These are phyloP conservation scores for Rhypophila decipiens DNA, from an alignment of 495 filamentous ascomycete genomes.

Conservation along the genomic window DNA sequence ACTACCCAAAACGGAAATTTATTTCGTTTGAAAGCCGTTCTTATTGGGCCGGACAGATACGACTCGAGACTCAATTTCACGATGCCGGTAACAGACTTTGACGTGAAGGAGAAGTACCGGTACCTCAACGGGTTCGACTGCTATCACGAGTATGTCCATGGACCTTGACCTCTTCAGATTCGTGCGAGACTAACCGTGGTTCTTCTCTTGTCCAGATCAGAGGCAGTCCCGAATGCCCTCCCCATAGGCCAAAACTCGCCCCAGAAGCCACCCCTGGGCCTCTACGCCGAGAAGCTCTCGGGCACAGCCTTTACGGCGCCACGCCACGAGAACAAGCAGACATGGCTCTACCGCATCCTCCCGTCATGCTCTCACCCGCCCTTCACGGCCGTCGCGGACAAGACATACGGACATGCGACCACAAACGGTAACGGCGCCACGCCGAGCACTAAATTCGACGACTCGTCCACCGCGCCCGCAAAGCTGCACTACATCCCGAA, in stretches of 20 bases:
- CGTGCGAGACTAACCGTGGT: not conserved
- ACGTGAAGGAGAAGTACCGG: slow-evolving; percentile 51
- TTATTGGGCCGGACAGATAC: too few relatives aligned
- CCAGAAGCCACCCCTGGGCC: slow-evolving; percentile 74
- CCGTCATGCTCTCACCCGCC: slow-evolving; percentile 76
- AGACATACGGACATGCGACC: not conserved
- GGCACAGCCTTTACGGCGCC: slow-evolving; percentile 92
- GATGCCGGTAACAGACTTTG: slow-evolving; percentile 56
- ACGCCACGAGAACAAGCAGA: slow-evolving; percentile 79
- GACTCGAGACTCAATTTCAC: too few relatives aligned
- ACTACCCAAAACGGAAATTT: too few relatives aligned
- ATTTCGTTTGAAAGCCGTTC: too few relatives aligned
- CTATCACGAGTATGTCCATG: slow-evolving; percentile 49
- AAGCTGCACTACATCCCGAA: slow-evolving; percentile 72
- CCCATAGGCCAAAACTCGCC: slow-evolving; percentile 73
- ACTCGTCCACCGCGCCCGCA: slow-evolving; percentile 9
- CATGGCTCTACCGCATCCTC: slow-evolving; percentile 91
- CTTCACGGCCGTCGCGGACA: slow-evolving; percentile 45
- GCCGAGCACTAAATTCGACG: too few relatives aligned
- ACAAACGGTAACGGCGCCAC: slow-evolving; percentile 5
- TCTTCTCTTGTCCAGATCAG: slow-evolving; percentile 33
- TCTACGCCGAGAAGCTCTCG: slow-evolving; percentile 91
- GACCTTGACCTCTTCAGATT: not conserved
- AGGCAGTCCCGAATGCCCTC: slow-evolving; percentile 41
- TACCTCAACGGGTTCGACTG: slow-evolving; percentile 65